Evolutionary conservation across 345 rosid genomes (phyloP).

Genomic region (Pelargonium nanum): DNA sequence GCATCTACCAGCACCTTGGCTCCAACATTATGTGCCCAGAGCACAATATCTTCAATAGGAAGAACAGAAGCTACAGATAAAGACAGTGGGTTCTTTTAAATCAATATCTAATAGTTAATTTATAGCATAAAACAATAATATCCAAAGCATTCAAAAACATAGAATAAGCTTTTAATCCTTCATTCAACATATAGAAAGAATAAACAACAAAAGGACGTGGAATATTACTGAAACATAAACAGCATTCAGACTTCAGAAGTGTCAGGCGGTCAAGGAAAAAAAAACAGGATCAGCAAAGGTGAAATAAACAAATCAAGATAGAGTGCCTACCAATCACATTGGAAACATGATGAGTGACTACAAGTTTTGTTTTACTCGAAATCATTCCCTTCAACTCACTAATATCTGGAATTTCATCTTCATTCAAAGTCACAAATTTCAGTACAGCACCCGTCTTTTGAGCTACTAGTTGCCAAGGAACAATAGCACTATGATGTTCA

Average conservation of each 20-base stretch:
- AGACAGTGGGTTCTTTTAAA: background rate
- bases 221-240: background rate
- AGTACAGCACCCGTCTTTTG: conserved; percentile 68
- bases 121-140: too few species aligned
- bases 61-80: conserved; percentile 59
- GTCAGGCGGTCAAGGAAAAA: background rate
- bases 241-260: background rate
- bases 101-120: background rate
- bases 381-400: conserved; percentile 42
- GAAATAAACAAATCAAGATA: background rate
- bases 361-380: conserved; percentile 64
- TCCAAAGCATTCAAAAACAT: background rate
- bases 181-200: background rate
- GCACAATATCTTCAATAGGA: conserved; percentile 59
- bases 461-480: conserved; percentile 92
- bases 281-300: background rate
- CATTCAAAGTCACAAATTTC: conserved; percentile 50
- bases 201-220: background rate
- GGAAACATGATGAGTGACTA: conserved; percentile 81
- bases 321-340: conserved; percentile 61
- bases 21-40: conserved; percentile 63
- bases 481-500: conserved; percentile 90
- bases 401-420: conserved; percentile 56
- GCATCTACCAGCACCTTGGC: conserved; percentile 91
- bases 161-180: background rate